Evolutionary conservation across 805 yeast genomes (phyloP).

Genomic region (Zygotorulaspora danielsina): DNA sequence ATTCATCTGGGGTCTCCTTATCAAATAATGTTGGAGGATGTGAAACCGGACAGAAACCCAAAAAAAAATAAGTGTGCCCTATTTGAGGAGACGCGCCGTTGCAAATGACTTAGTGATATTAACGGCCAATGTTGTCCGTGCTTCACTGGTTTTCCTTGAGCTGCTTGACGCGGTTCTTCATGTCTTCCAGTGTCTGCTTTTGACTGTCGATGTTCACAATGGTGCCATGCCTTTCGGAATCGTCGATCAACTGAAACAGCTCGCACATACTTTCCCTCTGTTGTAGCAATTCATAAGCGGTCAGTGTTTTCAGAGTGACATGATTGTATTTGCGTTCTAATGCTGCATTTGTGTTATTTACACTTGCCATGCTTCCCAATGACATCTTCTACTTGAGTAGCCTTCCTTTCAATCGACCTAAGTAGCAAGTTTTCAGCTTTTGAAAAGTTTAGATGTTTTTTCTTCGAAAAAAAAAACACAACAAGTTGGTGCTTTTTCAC

Average conservation of each 20-base stretch:
- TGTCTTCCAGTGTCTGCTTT: conserved; percentile 11
- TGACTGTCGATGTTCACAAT: conserved; percentile 19
- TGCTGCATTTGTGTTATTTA: not conserved
- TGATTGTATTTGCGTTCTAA: conserved; percentile 18
- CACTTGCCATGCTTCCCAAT: not conserved
- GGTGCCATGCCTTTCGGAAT: conserved; percentile 17
- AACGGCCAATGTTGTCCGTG: no score
- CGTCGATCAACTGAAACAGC: conserved; percentile 29
- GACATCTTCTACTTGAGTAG: not conserved
- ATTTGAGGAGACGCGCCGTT: not conserved
- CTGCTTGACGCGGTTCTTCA: conserved; percentile 15
- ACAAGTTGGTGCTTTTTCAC: no score
- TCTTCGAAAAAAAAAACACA: not conserved
- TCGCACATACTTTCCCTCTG: conserved; percentile 32
- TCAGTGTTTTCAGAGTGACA: conserved; percentile 29
- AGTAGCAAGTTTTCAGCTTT: not conserved
- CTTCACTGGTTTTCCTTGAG: conserved; percentile 4
- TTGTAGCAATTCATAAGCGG: conserved; percentile 30
- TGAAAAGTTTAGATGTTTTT: not conserved
- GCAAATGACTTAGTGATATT: no score
- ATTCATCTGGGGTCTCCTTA: not conserved
- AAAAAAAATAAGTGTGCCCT: not conserved
- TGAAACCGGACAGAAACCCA: no score
- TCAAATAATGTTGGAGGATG: not conserved
- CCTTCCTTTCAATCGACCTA: not conserved